These are phyloP conservation scores for Lachnellula hyalina DNA, from an alignment of 2,329 filamentous ascomycete species.

Conservation along the genomic window DNA sequence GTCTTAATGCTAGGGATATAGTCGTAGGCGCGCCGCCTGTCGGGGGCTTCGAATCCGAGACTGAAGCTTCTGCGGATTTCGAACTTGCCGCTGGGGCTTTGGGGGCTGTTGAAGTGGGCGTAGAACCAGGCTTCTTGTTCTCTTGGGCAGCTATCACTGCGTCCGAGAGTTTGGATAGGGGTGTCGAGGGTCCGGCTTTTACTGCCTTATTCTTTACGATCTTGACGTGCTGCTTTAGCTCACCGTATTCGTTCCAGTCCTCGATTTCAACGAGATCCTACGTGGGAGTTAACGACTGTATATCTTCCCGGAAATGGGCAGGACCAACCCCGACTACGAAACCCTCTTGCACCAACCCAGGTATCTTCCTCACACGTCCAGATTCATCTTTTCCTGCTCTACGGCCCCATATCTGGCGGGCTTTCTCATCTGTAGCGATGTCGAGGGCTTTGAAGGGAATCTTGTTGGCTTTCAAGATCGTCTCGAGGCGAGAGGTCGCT, in stretches of 20 bases:
- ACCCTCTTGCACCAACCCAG: constrained; percentile 82
- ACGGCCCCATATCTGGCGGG: constrained; percentile 82
- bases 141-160: constrained; percentile 22
- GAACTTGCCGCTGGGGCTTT: constrained; percentile 13
- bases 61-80: constrained; percentile 7
- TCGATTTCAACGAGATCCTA: constrained; percentile 92
- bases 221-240: constrained; percentile 80
- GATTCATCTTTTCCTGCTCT: constrained; percentile 66
- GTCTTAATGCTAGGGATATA: constrained; percentile 43
- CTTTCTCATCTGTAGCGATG: constrained; percentile 82
- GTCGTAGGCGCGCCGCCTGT: constrained; percentile 21
- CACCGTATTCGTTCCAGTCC: constrained; percentile 98
- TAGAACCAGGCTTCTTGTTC: constrained; percentile 28
- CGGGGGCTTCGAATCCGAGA: constrained; percentile 5
- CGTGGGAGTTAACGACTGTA: constrained; percentile 11
- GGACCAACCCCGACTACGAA: constrained; percentile 74
- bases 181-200: constrained; percentile 25
- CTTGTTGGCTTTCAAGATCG: constrained; percentile 89
- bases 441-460: constrained; percentile 92
- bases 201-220: constrained; percentile 39
- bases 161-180: constrained; percentile 28
- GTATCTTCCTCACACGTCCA: constrained; percentile 69
- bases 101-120: constrained; percentile 17
- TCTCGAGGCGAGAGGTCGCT: constrained; percentile 90
- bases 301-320: background rate